These are phyloP conservation scores for Fusarium burgessii DNA, from an alignment of 2,329 filamentous ascomycete genomes.

Conservation along the genomic window DNA sequence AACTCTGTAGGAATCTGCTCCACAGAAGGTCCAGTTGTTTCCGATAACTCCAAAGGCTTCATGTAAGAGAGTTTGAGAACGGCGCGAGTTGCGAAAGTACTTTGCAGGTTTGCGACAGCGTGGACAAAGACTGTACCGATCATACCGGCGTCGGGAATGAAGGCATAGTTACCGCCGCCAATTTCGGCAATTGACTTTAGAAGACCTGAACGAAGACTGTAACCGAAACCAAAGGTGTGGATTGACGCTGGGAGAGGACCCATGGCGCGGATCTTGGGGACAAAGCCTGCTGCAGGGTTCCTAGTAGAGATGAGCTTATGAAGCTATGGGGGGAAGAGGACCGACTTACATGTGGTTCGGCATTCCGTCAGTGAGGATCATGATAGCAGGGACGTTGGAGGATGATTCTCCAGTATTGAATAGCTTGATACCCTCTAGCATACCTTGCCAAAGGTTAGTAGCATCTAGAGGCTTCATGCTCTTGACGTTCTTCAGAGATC, in stretches of 20 bases:
- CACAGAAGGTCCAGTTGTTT: slow-evolving; percentile 56
- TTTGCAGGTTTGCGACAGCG: slow-evolving; percentile 70
- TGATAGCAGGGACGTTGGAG: slow-evolving; percentile 60
- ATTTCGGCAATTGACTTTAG: slow-evolving; percentile 71
- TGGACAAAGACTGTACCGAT: slow-evolving; percentile 73
- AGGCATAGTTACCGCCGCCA: slow-evolving; percentile 68
- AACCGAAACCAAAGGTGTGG: slow-evolving; percentile 55
- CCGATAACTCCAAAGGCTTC: slow-evolving; percentile 51
- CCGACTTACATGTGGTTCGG: slow-evolving; percentile 63
- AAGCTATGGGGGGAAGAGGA: fast-evolving
- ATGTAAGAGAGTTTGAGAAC: slow-evolving; percentile 58
- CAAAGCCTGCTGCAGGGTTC: slow-evolving; percentile 64
- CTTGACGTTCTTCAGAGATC: slow-evolving; percentile 57
- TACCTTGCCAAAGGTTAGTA: slow-evolving; percentile 71
- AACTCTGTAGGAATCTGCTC: slow-evolving; percentile 48
- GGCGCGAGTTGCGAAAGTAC: slow-evolving; percentile 65
- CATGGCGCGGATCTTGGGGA: slow-evolving; percentile 63
- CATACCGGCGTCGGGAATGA: slow-evolving; percentile 73
- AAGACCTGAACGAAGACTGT: slow-evolving; percentile 57
- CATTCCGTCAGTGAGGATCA: slow-evolving; percentile 67
- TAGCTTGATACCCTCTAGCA: slow-evolving; percentile 62
- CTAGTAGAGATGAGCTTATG: slow-evolving; percentile 37
- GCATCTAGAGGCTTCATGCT: slow-evolving; percentile 52
- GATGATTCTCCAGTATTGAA: slow-evolving; percentile 53
- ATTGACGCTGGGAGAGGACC: slow-evolving; percentile 56